Evolutionary conservation across 2,329 filamentous ascomycete genomes (phyloP), one percentile per base, ranked within the genome.

Genomic region (Hymenoscyphus occultus): DNA sequence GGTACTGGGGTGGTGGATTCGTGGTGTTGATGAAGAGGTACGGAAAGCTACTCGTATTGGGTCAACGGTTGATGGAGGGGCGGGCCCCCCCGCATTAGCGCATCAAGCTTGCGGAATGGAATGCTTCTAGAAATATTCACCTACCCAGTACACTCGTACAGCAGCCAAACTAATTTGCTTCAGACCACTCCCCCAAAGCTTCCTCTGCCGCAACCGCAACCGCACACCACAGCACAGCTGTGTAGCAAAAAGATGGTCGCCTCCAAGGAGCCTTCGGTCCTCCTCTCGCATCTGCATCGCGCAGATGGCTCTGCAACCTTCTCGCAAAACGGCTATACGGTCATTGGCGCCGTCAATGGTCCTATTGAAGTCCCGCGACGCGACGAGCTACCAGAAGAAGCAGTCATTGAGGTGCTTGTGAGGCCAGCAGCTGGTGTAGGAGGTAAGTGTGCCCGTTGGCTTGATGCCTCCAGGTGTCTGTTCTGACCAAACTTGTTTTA

Each of bases 381-480:
- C 73, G 94, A 99, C 75, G 92, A 98, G 77, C 86, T 95, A 70
- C 90, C 95, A 7, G 93, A 96, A 77, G 93, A 97, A 80, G 92
- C 94, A 35, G 86, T 90, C 60, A 83, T 99, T 70, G 95, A 98
- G 78, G 91, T 99, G 65, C 88, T 94, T 75, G 86, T 99, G 69
- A 87, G 95, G 76, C 94, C 94, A 59, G 89, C 90, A 42, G 88
- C 90, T 69, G 93, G 93, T 16, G 88, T 95, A 57, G 92, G 91
- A 81, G 90, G 93, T 88, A 77, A 75, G 83, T 51, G 22, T 67
- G 61, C 14, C 56, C n/a, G 28, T 39, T 64, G 42, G 13, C 39
- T 62, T 14, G 32, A 60, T 60, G 48, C 45, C 31, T 39, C 40
- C 39, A 14, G 32, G 39, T 58, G 13, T 31, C 39, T 64, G 39